phyloP scores from a whole-genome alignment of 805 yeast genomes.

The Zygosaccharomyces siamensis region DNA sequence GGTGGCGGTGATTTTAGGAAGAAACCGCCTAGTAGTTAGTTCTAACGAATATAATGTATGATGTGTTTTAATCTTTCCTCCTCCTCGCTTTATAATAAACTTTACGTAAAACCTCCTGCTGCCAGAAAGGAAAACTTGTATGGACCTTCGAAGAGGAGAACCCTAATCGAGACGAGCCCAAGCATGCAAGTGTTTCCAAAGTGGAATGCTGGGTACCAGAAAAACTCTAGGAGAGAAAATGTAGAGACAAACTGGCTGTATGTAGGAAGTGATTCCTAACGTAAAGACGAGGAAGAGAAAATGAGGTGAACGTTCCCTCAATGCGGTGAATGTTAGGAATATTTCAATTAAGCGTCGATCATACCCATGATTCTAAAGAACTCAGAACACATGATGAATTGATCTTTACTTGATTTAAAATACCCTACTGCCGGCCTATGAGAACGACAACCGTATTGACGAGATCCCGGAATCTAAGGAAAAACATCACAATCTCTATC shows the following conservation, averaged over 20 bases:
- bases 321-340: not conserved
- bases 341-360: not conserved
- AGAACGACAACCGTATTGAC: not conserved
- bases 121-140: not conserved
- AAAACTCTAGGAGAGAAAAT: not conserved
- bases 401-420: not conserved
- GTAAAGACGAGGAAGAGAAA: not conserved
- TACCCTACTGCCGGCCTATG: not conserved
- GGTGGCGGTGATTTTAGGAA: conserved; percentile 39
- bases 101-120: not conserved
- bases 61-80: conserved; percentile 3
- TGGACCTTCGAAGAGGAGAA: conserved; percentile 7
- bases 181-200: not conserved
- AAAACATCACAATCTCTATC: conserved; percentile 6
- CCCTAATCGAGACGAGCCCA: conserved; percentile 4
- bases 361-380: conserved; percentile 4
- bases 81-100: not conserved
- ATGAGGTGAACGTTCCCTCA: too few relatives aligned
- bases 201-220: not conserved
- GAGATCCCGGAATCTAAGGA: conserved; percentile 12
- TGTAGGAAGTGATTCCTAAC: conserved; percentile 7
- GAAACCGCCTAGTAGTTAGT: too few relatives aligned
- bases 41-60: conserved; percentile 9
- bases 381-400: not conserved
- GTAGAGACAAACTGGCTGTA: not conserved